Conservation (phyloP, 1,284 basidiomycete genomes). For the Chalciporus piperatoides region DNA sequence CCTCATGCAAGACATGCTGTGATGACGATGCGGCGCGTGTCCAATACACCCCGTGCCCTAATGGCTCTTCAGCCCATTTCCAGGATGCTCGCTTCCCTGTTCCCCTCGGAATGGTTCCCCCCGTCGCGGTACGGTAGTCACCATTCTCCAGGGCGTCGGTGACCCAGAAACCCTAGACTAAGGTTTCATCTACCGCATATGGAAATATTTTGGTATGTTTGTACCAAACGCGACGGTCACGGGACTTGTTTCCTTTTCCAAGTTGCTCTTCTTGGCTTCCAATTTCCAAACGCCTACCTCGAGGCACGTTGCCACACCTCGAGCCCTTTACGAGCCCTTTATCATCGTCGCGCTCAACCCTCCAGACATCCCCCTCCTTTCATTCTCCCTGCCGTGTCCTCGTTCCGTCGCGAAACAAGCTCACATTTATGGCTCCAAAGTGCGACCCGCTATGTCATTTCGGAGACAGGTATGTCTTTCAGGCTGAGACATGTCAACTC, state of each 20-base stretch:
- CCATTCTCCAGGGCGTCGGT: too few species aligned
- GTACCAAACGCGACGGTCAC: conserved; percentile 35
- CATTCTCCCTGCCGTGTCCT: background rate
- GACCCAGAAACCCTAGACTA: conserved; percentile 20
- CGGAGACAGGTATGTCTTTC: conserved; percentile 56
- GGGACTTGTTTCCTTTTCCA: conserved; percentile 35
- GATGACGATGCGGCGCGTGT: conserved; percentile 13
- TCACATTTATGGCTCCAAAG: conserved; percentile 42
- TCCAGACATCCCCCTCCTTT: conserved; percentile 7
- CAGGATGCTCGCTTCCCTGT: background rate
- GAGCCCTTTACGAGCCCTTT: conserved; percentile 9
- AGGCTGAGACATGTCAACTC: background rate
- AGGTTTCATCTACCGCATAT: conserved; percentile 13
- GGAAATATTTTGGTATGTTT: conserved; percentile 24
- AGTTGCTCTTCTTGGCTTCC: conserved; percentile 14
- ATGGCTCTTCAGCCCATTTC: background rate
- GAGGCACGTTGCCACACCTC: conserved; percentile 34
- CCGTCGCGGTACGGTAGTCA: background rate
- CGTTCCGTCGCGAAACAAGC: background rate
- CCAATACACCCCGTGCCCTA: conserved; percentile 19
- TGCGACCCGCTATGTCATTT: conserved; percentile 77
- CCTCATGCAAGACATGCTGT: conserved; percentile 25
- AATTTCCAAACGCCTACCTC: conserved; percentile 25
- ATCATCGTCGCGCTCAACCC: conserved; percentile 27
- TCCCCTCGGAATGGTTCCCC: conserved; percentile 2